Conservation (phyloP, 306 rosid genomes). For the Quercus rubra region DNA sequence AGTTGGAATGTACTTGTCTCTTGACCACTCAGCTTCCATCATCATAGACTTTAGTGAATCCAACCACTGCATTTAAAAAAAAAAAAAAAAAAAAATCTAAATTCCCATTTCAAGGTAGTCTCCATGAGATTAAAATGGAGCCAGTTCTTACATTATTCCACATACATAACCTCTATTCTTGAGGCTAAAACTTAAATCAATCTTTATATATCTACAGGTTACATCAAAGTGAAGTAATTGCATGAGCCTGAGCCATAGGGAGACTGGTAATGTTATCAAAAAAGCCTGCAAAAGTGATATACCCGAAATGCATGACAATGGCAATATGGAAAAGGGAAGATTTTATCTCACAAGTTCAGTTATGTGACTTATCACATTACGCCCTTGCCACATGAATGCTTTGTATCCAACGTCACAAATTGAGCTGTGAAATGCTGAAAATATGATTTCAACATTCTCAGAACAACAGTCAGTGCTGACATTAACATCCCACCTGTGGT, state of each 20-base stretch:
- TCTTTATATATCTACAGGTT: not conserved
- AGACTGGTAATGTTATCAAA: not conserved
- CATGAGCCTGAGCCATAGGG: not conserved
- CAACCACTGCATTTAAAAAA: constrained; percentile 60
- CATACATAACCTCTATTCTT: too few species aligned
- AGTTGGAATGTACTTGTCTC: constrained; percentile 48
- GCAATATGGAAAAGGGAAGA: constrained; percentile 16
- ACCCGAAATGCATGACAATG: not conserved
- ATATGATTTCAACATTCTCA: constrained; percentile 65
- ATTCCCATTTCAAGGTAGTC: too few species aligned
- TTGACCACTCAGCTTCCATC: constrained; percentile 69
- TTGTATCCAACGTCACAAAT: constrained; percentile 60
- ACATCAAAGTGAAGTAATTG: not conserved
- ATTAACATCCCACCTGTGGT: constrained; percentile 80
- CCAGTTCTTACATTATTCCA: too few species aligned
- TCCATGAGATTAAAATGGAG: too few species aligned
- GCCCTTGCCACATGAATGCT: constrained; percentile 53
- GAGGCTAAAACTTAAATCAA: too few species aligned
- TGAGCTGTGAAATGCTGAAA: constrained; percentile 55
- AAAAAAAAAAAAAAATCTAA: not conserved
- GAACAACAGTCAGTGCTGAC: constrained; percentile 47
- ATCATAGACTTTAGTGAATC: constrained; percentile 60
- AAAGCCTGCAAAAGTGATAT: not conserved
- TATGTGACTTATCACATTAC: constrained; percentile 43
- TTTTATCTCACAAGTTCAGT: constrained; percentile 56